phyloP scores from a whole-genome alignment of 1,284 basidiomycete species.

The Boletellus deceptivus region DNA sequence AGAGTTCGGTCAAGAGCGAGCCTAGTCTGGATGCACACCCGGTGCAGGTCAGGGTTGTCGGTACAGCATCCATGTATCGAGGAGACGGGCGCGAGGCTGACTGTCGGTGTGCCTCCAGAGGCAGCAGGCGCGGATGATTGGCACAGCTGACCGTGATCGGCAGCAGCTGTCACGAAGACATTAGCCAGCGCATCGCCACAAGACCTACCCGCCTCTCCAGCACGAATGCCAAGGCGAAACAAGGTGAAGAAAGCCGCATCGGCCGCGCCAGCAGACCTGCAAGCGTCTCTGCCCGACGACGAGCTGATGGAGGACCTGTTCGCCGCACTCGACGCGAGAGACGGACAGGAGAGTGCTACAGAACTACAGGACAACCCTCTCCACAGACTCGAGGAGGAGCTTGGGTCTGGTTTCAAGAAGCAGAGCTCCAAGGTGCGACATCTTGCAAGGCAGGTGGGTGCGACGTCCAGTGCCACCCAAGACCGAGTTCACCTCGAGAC shows the following conservation, averaged over 20 bases:
- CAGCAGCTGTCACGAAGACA: slow-evolving; percentile 8
- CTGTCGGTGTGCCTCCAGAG: neutral
- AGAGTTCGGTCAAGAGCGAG: slow-evolving; percentile 37
- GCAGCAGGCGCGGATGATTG: neutral
- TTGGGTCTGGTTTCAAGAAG: slow-evolving; percentile 42
- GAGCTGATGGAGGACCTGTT: slow-evolving; percentile 70
- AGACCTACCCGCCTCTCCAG: too few species aligned
- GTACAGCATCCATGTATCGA: slow-evolving; percentile 23
- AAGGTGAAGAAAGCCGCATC: slow-evolving; percentile 51
- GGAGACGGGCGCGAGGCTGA: neutral
- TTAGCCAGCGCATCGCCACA: slow-evolving; percentile 13
- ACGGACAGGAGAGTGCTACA: slow-evolving; percentile 51
- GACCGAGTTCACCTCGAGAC: slow-evolving; percentile 1
- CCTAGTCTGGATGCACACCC: slow-evolving; percentile 29
- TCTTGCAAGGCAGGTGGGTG: slow-evolving; percentile 73
- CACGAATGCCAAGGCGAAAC: slow-evolving; percentile 37
- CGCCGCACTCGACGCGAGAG: slow-evolving; percentile 65
- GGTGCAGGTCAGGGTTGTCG: slow-evolving; percentile 20
- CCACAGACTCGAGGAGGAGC: slow-evolving; percentile 38
- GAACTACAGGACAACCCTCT: slow-evolving; percentile 49
- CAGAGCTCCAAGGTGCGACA: slow-evolving; percentile 73
- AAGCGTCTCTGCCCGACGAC: slow-evolving; percentile 38
- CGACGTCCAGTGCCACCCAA: neutral
- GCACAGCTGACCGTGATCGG: slow-evolving; percentile 12
- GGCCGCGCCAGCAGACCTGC: slow-evolving; percentile 22